These are phyloP conservation scores for Rhazya stricta DNA, from an alignment of 257 asterid genomes.

Conservation along the genomic window DNA sequence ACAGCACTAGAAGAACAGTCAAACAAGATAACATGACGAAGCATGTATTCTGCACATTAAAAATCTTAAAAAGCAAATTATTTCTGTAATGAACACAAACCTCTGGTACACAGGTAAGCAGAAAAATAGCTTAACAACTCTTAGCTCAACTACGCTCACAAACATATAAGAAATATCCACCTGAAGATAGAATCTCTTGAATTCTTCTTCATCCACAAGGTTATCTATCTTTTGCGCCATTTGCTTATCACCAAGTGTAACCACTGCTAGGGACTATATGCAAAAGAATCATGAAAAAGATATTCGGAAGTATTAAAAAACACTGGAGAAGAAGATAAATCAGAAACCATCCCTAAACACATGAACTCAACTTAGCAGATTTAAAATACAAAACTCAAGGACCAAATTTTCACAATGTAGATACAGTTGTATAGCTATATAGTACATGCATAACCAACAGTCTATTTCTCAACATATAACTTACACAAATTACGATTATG, in stretches of 20 bases:
- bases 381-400: background rate
- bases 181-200: conserved; percentile 98
- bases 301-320: background rate
- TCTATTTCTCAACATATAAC: background rate
- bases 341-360: background rate
- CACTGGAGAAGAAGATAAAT: background rate
- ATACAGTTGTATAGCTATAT: no score
- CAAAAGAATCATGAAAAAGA: conserved; percentile 6
- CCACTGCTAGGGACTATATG: conserved; percentile 82
- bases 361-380: background rate
- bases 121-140: conserved; percentile 1
- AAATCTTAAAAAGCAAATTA: background rate
- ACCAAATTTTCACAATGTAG: background rate
- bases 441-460: background rate
- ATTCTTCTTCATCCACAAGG: conserved; percentile 91
- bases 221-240: conserved; percentile 96
- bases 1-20: background rate
- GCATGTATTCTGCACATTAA: background rate
- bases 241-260: conserved; percentile 88
- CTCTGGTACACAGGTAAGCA: background rate
- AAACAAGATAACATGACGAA: background rate
- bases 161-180: conserved; percentile 32
- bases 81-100: background rate
- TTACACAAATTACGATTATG: background rate
- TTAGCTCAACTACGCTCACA: conserved; percentile 8